Percentiles rank a stretch among this genome's conserved stretches.
phyloP scores from a whole-genome alignment of 768 basidiomycete species.

The Mycena vitilis region DNA sequence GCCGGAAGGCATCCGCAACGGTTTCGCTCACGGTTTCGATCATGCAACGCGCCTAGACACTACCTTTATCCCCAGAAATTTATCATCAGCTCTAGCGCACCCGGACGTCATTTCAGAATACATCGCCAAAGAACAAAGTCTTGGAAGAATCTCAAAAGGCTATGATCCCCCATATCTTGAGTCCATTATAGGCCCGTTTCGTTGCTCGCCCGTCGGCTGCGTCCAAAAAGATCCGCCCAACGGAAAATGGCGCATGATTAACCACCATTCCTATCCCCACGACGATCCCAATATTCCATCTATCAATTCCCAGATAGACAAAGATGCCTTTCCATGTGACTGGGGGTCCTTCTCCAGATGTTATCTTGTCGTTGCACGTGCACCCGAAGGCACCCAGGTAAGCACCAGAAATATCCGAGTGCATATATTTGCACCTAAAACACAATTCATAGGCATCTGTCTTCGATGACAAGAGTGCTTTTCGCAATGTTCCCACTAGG shows the following conservation, averaged over 20 bases:
- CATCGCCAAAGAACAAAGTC: neutral
- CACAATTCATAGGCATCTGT: neutral
- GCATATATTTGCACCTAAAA: too few species aligned
- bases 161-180: constrained; percentile 10
- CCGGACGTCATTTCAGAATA: neutral
- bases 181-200: constrained; percentile 27
- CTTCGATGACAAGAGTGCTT: constrained; percentile 3
- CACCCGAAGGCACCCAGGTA: constrained; percentile 20
- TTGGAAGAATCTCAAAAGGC: neutral
- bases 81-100: too few species aligned
- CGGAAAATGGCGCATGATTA: constrained; percentile 19
- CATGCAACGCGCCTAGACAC: too few species aligned
- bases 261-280: constrained; percentile 37
- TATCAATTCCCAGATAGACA: constrained; percentile 30
- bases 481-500: neutral
- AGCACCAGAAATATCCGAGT: too few species aligned
- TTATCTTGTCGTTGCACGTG: neutral
- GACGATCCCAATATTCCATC: constrained; percentile 9
- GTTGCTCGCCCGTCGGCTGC: constrained; percentile 21
- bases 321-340: constrained; percentile 28
- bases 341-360: constrained; percentile 36
- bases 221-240: neutral
- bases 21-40: too few species aligned
- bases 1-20: too few species aligned
- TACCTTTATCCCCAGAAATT: too few species aligned